Evolutionary conservation across 1,284 basidiomycete species (phyloP).

Genomic region (Puccinia triticina): DNA sequence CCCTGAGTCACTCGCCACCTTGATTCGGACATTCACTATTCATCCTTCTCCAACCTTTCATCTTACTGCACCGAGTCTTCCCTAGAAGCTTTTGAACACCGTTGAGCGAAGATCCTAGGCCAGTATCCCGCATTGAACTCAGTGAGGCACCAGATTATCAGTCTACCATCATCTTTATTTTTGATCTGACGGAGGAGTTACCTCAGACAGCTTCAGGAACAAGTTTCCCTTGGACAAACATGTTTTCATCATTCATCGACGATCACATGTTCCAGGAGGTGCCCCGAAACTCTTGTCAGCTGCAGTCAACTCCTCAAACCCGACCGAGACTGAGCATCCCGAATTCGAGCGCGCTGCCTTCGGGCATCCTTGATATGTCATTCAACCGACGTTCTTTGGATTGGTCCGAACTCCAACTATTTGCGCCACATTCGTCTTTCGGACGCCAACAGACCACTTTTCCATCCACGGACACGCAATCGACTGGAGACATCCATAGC

Average conservation of each 20-base stretch:
- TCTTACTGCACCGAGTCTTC: not conserved
- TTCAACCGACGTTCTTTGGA: slow-evolving; percentile 38
- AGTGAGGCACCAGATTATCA: slow-evolving; percentile 2
- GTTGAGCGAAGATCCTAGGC: not conserved
- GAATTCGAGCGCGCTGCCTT: not conserved
- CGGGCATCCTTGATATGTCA: slow-evolving; percentile 33
- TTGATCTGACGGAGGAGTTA: not conserved
- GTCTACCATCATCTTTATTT: not conserved
- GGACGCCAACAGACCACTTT: not conserved
- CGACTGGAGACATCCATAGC: slow-evolving; percentile 1
- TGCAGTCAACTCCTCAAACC: slow-evolving; percentile 20
- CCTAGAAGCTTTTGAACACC: not conserved
- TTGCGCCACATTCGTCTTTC: slow-evolving; percentile 28
- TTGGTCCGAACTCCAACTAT: slow-evolving; percentile 36
- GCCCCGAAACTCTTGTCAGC: slow-evolving; percentile 18
- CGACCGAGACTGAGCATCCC: not conserved
- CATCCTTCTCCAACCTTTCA: not conserved
- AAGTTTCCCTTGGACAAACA: not conserved
- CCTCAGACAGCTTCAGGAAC: slow-evolving; percentile 22
- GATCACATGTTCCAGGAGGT: slow-evolving; percentile 14
- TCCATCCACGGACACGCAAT: not conserved
- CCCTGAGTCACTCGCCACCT: not conserved
- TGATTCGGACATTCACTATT: not conserved
- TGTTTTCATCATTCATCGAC: slow-evolving; percentile 22
- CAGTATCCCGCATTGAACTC: not conserved